Evolutionary conservation across 805 yeast genomes (phyloP).

Genomic region (Tetrapisispora arboricola): DNA sequence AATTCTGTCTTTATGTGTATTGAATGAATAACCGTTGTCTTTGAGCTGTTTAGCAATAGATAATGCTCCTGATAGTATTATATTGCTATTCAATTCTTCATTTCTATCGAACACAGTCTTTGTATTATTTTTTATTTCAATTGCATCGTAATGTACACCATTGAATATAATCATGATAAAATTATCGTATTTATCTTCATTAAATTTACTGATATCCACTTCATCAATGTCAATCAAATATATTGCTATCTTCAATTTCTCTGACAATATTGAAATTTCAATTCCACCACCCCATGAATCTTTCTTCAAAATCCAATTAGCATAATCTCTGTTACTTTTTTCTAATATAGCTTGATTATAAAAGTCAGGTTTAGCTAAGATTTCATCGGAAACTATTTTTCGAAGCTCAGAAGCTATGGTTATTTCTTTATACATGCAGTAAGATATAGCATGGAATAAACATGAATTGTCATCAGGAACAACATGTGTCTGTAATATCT

Average conservation of each 20-base stretch:
- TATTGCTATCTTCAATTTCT: slow-evolving; percentile 41
- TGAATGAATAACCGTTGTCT: slow-evolving; percentile 48
- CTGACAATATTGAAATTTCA: slow-evolving; percentile 54
- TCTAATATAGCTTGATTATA: slow-evolving; percentile 46
- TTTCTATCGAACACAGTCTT: slow-evolving; percentile 27
- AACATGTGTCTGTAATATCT: slow-evolving; percentile 39
- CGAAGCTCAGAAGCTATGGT: slow-evolving; percentile 42
- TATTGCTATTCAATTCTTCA: slow-evolving; percentile 24
- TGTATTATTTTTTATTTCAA: slow-evolving; percentile 31
- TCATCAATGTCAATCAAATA: slow-evolving; percentile 57
- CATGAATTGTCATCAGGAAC: slow-evolving; percentile 76
- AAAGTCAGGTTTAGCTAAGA: slow-evolving; percentile 33
- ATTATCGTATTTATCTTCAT: slow-evolving; percentile 31
- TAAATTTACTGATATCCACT: slow-evolving; percentile 46
- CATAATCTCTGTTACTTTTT: slow-evolving; percentile 37
- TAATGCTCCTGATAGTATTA: slow-evolving; percentile 30
- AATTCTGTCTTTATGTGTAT: slow-evolving; percentile 48
- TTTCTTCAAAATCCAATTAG: slow-evolving; percentile 48
- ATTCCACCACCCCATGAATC: slow-evolving; percentile 82
- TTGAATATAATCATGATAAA: slow-evolving; percentile 51
- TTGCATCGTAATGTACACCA: slow-evolving; percentile 67
- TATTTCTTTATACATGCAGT: slow-evolving; percentile 36
- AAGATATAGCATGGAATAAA: slow-evolving; percentile 55
- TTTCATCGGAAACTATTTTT: slow-evolving; percentile 38
- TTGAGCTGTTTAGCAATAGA: slow-evolving; percentile 38